Conservation (phyloP, 352 stramenopile species). For the Pythium aquatile region DNA sequence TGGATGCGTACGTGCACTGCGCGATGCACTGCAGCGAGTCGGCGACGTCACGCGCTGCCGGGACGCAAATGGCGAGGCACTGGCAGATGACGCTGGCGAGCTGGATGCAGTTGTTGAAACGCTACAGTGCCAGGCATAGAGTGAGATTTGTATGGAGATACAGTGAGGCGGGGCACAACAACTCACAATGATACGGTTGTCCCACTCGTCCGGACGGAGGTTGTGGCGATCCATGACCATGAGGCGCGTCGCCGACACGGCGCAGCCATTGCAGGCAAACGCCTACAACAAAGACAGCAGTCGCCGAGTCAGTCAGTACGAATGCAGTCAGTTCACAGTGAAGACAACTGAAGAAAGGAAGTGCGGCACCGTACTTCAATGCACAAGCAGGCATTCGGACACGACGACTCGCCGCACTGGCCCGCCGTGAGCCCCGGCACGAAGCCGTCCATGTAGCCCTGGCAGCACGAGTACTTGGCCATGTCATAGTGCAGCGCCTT, state of each 20-base stretch:
- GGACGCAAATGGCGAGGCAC: slow-evolving; percentile 76
- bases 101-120: slow-evolving; percentile 94
- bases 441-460: slow-evolving; percentile 91
- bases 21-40: slow-evolving; percentile 86
- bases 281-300: slow-evolving; percentile 29
- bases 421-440: slow-evolving; percentile 87
- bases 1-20: slow-evolving; percentile 90
- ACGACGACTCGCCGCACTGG: slow-evolving; percentile 81
- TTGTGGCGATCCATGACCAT: slow-evolving; percentile 91
- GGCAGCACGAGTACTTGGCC: slow-evolving; percentile 92
- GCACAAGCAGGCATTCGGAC: slow-evolving; percentile 90
- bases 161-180: background rate
- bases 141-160: background rate
- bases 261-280: slow-evolving; percentile 87
- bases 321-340: background rate
- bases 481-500: slow-evolving; percentile 92
- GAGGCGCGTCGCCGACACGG: slow-evolving; percentile 88
- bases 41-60: slow-evolving; percentile 59
- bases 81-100: slow-evolving; percentile 68
- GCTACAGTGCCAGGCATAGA: slow-evolving; percentile 29
- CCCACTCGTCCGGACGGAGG: slow-evolving; percentile 90
- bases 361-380: slow-evolving; percentile 54
- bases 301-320: background rate
- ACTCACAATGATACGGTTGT: slow-evolving; percentile 91
- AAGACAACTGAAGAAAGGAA: slow-evolving; percentile 1